These are phyloP conservation scores for Penicillium frequentans DNA, from an alignment of 2,329 filamentous ascomycete species.

Conservation along the genomic window DNA sequence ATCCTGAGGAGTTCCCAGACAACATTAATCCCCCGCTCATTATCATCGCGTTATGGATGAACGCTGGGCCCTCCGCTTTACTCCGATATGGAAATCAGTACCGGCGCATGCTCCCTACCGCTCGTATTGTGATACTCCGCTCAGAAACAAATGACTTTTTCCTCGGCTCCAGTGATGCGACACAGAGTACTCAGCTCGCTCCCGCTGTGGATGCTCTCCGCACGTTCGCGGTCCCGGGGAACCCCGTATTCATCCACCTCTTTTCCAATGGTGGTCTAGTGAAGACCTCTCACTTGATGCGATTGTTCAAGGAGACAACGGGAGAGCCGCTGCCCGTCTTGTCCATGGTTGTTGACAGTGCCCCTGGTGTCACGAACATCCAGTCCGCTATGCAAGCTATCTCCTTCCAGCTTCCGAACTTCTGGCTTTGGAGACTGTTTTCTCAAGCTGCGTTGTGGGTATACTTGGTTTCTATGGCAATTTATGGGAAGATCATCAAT, in stretches of 20 bases:
- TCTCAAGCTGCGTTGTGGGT: slow-evolving; percentile 26
- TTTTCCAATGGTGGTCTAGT: slow-evolving; percentile 54
- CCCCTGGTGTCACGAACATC: slow-evolving; percentile 41
- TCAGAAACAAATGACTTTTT: slow-evolving; percentile 38
- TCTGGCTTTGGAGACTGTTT: slow-evolving; percentile 30
- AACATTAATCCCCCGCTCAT: background rate
- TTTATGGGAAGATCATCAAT: slow-evolving; percentile 18
- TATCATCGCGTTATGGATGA: slow-evolving; percentile 14
- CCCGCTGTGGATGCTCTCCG: slow-evolving; percentile 39
- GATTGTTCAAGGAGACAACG: slow-evolving; percentile 36
- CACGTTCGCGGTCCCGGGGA: slow-evolving; percentile 19
- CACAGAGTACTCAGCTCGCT: slow-evolving; percentile 29
- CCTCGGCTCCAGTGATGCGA: slow-evolving; percentile 20
- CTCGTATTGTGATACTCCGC: slow-evolving; percentile 45
- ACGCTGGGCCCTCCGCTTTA: slow-evolving; percentile 42
- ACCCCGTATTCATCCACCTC: slow-evolving; percentile 44
- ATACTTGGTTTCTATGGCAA: slow-evolving; percentile 20
- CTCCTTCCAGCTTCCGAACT: slow-evolving; percentile 35
- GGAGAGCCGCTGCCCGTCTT: slow-evolving; percentile 39
- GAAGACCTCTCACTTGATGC: slow-evolving; percentile 40
- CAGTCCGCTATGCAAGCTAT: slow-evolving; percentile 31
- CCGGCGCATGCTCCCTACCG: slow-evolving; percentile 41
- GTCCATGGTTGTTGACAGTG: slow-evolving; percentile 48
- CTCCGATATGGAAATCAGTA: slow-evolving; percentile 52
- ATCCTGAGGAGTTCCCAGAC: background rate